Conservation (phyloP, 495 filamentous ascomycete genomes). For the Glonium stellatum region DNA sequence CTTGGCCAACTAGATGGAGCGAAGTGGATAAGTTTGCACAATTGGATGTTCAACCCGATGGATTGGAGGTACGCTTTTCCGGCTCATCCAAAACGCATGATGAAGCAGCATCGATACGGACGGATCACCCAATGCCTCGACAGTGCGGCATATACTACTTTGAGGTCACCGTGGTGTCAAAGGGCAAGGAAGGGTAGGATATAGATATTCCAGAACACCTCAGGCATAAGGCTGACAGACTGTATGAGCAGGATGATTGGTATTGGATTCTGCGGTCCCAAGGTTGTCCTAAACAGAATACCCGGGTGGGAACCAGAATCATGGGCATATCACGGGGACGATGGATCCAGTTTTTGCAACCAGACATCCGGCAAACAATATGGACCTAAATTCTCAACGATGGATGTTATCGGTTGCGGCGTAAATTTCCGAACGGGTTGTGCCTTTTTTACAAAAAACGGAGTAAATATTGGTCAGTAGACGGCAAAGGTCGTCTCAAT, state of each 20-base stretch:
- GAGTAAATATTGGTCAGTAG: conserved; percentile 57
- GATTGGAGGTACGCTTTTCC: conserved; percentile 69
- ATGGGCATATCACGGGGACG: conserved; percentile 97
- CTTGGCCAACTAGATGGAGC: conserved; percentile 79
- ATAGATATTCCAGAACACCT: conserved; percentile 13
- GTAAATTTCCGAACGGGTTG: conserved; percentile 85
- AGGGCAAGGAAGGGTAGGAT: conserved; percentile 78
- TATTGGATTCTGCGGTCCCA: conserved; percentile 75
- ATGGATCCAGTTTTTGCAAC: conserved; percentile 78
- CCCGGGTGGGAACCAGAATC: conserved; percentile 95
- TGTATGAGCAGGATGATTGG: conserved; percentile 57
- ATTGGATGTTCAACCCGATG: conserved; percentile 68
- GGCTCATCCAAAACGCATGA: conserved; percentile 58
- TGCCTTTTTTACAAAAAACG: conserved; percentile 95
- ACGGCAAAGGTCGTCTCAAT: conserved; percentile 11
- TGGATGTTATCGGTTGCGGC: conserved; percentile 88
- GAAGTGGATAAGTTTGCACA: conserved; percentile 64
- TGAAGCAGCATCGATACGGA: conserved; percentile 76
- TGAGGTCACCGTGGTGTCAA: conserved; percentile 80
- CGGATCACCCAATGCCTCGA: conserved; percentile 85
- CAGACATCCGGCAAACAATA: conserved; percentile 69
- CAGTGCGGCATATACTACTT: conserved; percentile 95
- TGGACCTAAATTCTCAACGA: conserved; percentile 60
- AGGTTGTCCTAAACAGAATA: conserved; percentile 68
- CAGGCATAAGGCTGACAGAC: conserved; percentile 20